Percentiles rank a stretch among this genome's conserved stretches.
Conservation (phyloP, 176 grass and related monocot species). For the Rhynchospora breviuscula region DNA sequence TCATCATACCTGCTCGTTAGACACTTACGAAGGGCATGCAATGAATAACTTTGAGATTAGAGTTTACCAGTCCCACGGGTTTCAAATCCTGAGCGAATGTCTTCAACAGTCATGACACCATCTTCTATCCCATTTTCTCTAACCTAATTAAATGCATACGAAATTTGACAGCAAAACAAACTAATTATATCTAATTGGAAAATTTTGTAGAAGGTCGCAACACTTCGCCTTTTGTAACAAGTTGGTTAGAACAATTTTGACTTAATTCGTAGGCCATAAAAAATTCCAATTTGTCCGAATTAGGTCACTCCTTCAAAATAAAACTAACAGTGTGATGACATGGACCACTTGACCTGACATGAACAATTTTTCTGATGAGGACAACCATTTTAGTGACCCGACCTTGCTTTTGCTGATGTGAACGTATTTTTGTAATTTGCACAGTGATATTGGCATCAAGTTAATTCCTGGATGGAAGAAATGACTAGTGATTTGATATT, state of each 20-base stretch:
- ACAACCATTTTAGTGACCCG: not conserved
- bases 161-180: too few species aligned
- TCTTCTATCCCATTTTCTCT: constrained; percentile 87
- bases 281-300: too few species aligned
- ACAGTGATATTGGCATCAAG: not conserved
- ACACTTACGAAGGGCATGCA: not conserved
- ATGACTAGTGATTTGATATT: not conserved
- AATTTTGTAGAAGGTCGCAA: too few species aligned
- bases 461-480: not conserved
- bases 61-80: constrained; percentile 65
- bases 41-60: not conserved
- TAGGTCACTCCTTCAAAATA: not conserved
- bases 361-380: not conserved
- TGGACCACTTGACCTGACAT: too few species aligned
- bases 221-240: too few species aligned
- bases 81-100: constrained; percentile 90
- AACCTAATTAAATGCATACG: not conserved
- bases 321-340: not conserved
- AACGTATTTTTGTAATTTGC: not conserved
- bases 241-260: too few species aligned
- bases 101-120: constrained; percentile 74
- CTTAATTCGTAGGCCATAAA: too few species aligned
- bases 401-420: not conserved
- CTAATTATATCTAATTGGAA: too few species aligned
- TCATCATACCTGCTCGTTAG: not conserved